Evolutionary conservation across 2,329 filamentous ascomycete genomes (phyloP).

Genomic region (Arthrobotrys conoides): DNA sequence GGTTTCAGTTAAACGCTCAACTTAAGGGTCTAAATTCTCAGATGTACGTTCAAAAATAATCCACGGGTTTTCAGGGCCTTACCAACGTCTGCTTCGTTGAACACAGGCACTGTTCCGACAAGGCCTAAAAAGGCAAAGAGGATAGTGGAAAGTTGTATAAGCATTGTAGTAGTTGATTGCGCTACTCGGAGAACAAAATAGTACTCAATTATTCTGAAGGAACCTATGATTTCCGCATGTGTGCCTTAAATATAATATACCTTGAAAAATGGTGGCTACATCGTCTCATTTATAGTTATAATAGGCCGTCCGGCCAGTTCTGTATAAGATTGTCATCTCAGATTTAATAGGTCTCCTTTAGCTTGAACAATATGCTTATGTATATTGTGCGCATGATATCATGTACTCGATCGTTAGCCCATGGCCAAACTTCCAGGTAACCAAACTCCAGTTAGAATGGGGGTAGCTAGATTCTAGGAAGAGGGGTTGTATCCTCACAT

Average conservation of each 20-base stretch:
- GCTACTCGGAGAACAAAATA: no score
- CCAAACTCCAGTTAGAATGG: neutral
- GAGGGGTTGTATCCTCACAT: neutral
- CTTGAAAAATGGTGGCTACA: neutral
- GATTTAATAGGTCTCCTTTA: neutral
- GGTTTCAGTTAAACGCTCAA: neutral
- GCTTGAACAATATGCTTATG: no score
- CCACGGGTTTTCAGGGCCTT: neutral
- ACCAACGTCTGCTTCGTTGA: neutral
- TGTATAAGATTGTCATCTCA: neutral
- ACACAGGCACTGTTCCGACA: neutral
- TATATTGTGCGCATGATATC: conserved; percentile 1
- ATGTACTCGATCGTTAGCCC: neutral
- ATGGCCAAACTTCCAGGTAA: neutral
- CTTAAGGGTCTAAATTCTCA: neutral
- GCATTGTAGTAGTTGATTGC: neutral
- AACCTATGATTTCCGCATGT: neutral
- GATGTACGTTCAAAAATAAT: neutral
- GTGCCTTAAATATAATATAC: neutral
- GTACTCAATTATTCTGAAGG: no score
- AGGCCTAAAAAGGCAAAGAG: neutral
- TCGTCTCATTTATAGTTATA: neutral
- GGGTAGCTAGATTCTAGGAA: neutral
- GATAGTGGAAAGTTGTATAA: neutral
- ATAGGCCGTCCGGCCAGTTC: neutral